Evolutionary conservation across 495 filamentous ascomycete genomes (phyloP), one percentile per base, ranked within the genome.

Genomic region (Niebla homalea): DNA sequence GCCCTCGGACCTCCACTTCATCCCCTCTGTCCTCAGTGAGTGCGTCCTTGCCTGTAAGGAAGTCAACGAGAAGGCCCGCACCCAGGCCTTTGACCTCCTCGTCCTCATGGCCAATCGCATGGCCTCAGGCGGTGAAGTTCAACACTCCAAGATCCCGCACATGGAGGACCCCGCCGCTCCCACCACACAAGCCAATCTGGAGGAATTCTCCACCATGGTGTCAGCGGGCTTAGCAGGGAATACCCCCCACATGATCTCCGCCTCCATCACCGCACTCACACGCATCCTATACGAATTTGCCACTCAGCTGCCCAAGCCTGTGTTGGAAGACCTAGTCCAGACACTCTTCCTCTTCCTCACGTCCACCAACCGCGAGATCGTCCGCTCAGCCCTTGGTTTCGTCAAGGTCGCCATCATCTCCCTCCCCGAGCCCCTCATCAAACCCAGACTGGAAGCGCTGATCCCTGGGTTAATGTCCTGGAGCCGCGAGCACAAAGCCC

Each of bases 161-260:
- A 90, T 96, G 85, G 74, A 83, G 4, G 45, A 48, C 26, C 67
- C 78, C 32, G 75, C 90, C 62, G 80, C 88, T 2, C 84, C 87
- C n/a, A 67, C 76, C 47, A 87, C 81, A 2, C 62, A 73, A 14
- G 89, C 90, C 6, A 84, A 74, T 14, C 73, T 97, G 23, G 89
- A 96, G 57, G 92, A 97, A 62, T 96, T 93, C 65, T 86, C 96
- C 74, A 95, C 89, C 37, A 98, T 98, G 90, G 82, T 98, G 29
- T 89, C 85, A 43, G 93, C 92, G 19, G 92, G 93, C 64, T 78
- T 98, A 26, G 92, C 90, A 1, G 90, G 88, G 38, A 79, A 74
- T 52, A 85, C 87, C 16, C 89, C 92, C 36, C 92, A 97, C 68
- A 94, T 95, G 87, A 83, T 96, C 52, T 89, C 85, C 7, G 92